phyloP scores from a whole-genome alignment of 257 asterid genomes.

The Petrea volubilis region DNA sequence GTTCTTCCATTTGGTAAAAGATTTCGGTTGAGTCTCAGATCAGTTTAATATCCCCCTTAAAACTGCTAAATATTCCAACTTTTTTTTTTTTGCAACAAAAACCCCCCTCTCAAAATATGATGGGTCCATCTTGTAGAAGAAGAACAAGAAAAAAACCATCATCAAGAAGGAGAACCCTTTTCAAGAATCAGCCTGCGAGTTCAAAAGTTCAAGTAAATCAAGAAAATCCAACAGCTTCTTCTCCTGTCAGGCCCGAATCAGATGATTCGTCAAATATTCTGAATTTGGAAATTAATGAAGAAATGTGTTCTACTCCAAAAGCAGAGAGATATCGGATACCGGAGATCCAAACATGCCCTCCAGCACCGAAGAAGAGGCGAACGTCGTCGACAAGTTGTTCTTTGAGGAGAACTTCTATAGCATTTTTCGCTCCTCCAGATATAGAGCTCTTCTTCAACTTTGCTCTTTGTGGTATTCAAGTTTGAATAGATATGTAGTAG shows the following conservation, averaged over 20 bases:
- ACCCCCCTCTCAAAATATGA: constrained; percentile 5
- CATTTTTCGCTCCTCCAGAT: constrained; percentile 65
- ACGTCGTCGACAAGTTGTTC: constrained; percentile 30
- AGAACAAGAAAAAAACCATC: constrained; percentile 27
- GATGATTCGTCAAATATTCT: background rate
- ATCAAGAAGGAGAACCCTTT: constrained; percentile 29
- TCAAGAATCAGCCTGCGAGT: background rate
- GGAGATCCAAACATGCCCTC: constrained; percentile 67
- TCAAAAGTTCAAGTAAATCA: constrained; percentile 18
- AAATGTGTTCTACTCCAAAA: constrained; percentile 46
- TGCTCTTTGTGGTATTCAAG: constrained; percentile 47
- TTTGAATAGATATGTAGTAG: constrained; percentile 32
- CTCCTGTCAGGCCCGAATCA: constrained; percentile 33
- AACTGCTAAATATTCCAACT: background rate
- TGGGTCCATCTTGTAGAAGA: constrained; percentile 58
- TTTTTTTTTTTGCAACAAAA: background rate
- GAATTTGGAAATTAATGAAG: background rate
- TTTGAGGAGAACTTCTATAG: constrained; percentile 39
- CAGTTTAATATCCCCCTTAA: background rate
- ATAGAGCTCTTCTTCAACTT: constrained; percentile 54
- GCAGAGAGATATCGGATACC: constrained; percentile 62
- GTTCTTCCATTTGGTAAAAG: constrained; percentile 21
- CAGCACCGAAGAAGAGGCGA: constrained; percentile 68
- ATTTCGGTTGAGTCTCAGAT: constrained; percentile 27
- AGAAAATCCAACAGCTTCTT: constrained; percentile 26